Percentiles rank a stretch among this genome's conserved stretches.
Conservation (phyloP, 2,329 filamentous ascomycete genomes). For the Drechslerella stenobrocha region DNA sequence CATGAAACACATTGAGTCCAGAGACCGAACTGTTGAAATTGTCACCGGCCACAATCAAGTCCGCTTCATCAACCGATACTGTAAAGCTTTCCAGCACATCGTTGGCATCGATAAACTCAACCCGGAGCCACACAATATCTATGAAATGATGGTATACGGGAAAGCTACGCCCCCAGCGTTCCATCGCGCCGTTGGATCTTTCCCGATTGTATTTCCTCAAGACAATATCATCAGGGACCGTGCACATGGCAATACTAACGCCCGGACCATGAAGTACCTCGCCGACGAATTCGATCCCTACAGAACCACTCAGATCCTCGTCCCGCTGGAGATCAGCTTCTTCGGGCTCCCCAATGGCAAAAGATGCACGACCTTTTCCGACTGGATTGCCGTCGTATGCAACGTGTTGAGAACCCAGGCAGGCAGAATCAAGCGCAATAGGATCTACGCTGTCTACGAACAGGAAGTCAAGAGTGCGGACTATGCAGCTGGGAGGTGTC, state of each 20-base stretch:
- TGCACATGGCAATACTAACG: not conserved
- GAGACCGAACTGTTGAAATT: constrained; percentile 13
- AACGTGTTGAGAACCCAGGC: not conserved
- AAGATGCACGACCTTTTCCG: not conserved
- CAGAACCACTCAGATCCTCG: constrained; percentile 3
- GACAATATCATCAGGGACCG: not conserved
- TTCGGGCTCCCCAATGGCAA: not conserved
- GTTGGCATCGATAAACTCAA: constrained; percentile 7
- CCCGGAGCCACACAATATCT: constrained; percentile 9
- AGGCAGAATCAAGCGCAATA: not conserved
- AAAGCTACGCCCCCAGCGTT: constrained; percentile 3
- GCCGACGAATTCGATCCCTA: constrained; percentile 14
- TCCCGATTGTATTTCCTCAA: constrained; percentile 1
- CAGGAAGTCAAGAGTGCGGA: constrained; percentile 4
- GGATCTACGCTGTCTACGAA: constrained; percentile 3
- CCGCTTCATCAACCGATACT: constrained; percentile 16
- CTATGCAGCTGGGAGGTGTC: not conserved
- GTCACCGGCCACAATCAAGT: constrained; percentile 9
- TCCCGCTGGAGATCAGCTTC: constrained; percentile 14
- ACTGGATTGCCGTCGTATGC: constrained; percentile 2
- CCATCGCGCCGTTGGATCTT: constrained; percentile 6
- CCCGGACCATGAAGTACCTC: constrained; percentile 8
- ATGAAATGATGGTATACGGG: constrained; percentile 18
- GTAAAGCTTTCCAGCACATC: constrained; percentile 17
- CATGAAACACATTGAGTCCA: not conserved